Base-by-base conservation (phyloP, 2,329 filamentous ascomycete species). In the Macrophomina phaseolina region DNA sequence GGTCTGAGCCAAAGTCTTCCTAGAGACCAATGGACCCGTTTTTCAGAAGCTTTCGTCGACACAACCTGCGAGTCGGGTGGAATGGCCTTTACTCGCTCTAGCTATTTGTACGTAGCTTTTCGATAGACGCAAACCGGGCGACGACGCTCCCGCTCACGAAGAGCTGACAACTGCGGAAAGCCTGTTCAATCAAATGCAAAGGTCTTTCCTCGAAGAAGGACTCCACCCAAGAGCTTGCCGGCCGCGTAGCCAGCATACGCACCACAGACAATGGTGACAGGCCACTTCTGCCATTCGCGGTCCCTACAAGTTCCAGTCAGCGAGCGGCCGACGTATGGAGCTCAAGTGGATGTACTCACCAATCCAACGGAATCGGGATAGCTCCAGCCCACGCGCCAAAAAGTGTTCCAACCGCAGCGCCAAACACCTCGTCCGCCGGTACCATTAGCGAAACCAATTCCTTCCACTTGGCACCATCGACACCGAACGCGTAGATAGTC, bases 231-330 rank as follows among this genome's bases (percentile, higher is more conserved):
- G 65, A 87, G 73, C 75, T 91, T 90, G 1, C 93, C 93, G 12
- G 92, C 70, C 1, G 87, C 83, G 78, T 91, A 93, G 1, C 95
- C 95, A 5, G 87, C 80, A 78, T 97, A 98, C 18, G 91, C 84
- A 2, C 95, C 95, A 1, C 87, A 89, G 4, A 98, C 80, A 67
- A 99, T 91, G 0, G 95, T 99, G 56, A 98, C 90, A 0, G 95
- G 95, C 91, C 94, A 99, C 78, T 90, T 92, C 86, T 99, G 95
- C 95, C 95, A 99, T 72, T 97, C 93, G n/a, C 95, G 89, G 78
- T 99, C 95, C 86, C 84, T 86, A 69, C 4, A 42, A 38, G 18
- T n/a, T 14, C n/a, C 46, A 23, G 66, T 32, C 55, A 48, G 67
- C 32, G 4, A 49, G 48, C 11, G n/a, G 23, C 53, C 48, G 67